Base-by-base conservation (phyloP, 1,284 basidiomycete genomes). In the Ganoderma multipileum region DNA sequence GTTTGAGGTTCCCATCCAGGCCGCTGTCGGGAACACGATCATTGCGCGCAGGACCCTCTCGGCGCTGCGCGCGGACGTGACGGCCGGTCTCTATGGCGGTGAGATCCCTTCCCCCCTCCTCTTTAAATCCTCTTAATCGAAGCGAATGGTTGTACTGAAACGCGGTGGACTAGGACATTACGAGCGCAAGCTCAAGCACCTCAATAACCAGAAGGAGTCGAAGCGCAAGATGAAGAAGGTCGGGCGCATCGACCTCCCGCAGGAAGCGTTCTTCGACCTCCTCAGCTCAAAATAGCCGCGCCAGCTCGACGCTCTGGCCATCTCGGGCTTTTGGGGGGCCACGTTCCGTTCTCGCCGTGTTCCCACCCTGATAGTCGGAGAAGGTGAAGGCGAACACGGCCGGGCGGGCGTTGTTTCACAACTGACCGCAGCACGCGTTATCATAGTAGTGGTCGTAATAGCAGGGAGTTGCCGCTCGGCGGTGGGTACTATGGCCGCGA, bases 1-100 rank as follows among this genome's bases (percentile, higher is more conserved):
- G 67, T 99, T 97, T 77, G 97, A 99, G 79, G 91, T 99, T 16
- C 92, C 95, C 0, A 96, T 97, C 65, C 95, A 97, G 78, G 95
- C 93, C 62, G 90, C 89, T 2, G 85, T 98, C 23, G 96, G 96
- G 8, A 90, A 87, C 73, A 95, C 93, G 74, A 89, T 98, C 65
- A 89, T 99, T 62, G 95, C 97, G 4, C 87, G 97, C 61, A 96
- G 98, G 79, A 97, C 91, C 1, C 80, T 98, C 59, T 93, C 92
- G 42, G 95, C 96, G 0, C 83, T 95, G 78, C 89, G 96, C 44
- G 96, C 97, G 67, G 97, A 99, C 75, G 97, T 99, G 30, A 98
- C 96, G 0, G 96, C 96, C 18, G 96, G 96, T 0, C 81, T 98
- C 55, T 98, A 98, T 76, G 96, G 96, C 79, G 95, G 95, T 88